Conservation (phyloP, 2,329 filamentous ascomycete species). For the Venturia carpophila region DNA sequence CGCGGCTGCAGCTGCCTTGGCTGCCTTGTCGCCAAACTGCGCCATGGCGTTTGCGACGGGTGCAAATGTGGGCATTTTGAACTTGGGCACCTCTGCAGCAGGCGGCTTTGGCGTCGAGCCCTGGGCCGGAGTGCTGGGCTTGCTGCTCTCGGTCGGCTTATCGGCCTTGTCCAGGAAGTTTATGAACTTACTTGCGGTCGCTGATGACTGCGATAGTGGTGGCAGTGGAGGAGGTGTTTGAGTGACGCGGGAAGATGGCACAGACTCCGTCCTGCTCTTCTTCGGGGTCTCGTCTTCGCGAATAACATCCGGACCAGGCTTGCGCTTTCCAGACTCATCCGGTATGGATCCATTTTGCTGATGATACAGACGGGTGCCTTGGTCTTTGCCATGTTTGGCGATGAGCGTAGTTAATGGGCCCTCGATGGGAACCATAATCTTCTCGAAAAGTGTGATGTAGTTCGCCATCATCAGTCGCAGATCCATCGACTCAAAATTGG, state of each 20-base stretch:
- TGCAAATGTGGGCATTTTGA: constrained; percentile 2
- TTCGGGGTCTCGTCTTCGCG: neutral
- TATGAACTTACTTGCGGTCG: constrained; percentile 12
- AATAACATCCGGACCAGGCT: neutral
- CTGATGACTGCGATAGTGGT: neutral
- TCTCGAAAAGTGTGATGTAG: constrained; percentile 12
- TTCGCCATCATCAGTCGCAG: constrained; percentile 11
- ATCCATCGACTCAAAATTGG: neutral
- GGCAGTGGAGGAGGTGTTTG: neutral
- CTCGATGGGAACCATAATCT: constrained; percentile 9
- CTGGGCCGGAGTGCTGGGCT: neutral
- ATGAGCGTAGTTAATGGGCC: constrained; percentile 5
- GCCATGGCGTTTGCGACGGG: constrained; percentile 1
- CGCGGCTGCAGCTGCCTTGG: constrained; percentile 24
- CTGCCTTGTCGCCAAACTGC: constrained; percentile 14
- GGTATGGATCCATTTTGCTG: constrained; percentile 12
- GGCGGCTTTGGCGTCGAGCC: neutral
- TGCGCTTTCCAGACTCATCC: constrained; percentile 9
- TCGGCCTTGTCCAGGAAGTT: neutral
- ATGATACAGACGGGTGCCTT: constrained; percentile 6
- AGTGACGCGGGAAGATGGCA: neutral
- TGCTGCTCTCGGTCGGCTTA: neutral
- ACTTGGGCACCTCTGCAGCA: neutral
- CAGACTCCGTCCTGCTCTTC: neutral
- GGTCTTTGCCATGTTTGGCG: constrained; percentile 3